A percentile compares a stretch with the other conserved stretches of the same genome.
Evolutionary conservation across 768 basidiomycete genomes (phyloP).

Genomic region (Agaricus sinodeliciosus): DNA sequence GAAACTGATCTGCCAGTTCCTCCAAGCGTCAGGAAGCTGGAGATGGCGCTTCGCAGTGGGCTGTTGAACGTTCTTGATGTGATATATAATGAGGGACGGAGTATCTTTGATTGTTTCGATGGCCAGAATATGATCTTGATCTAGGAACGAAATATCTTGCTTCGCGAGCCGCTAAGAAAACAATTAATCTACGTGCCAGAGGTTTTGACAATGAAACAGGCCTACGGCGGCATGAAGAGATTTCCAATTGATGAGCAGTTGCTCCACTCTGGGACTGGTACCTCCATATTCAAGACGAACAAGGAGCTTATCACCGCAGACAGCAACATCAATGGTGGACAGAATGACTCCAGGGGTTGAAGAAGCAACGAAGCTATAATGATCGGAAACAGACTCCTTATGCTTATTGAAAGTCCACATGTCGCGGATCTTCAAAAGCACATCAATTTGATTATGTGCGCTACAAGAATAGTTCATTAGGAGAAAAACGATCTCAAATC

Average conservation of each 20-base stretch:
- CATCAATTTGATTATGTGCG: slow-evolving; percentile 32
- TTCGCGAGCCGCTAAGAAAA: slow-evolving; percentile 41
- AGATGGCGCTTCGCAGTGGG: slow-evolving; percentile 42
- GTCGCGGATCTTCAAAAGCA: slow-evolving; percentile 48
- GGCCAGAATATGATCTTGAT: slow-evolving; percentile 37
- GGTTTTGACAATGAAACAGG: slow-evolving; percentile 2
- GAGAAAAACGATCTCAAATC: background rate
- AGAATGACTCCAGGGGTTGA: slow-evolving; percentile 25
- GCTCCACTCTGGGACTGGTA: slow-evolving; percentile 30
- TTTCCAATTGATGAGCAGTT: slow-evolving; percentile 45
- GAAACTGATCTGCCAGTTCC: slow-evolving; percentile 37
- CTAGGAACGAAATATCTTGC: slow-evolving; percentile 39
- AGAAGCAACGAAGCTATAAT: slow-evolving; percentile 9
- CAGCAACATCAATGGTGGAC: slow-evolving; percentile 27
- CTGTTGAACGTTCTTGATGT: slow-evolving; percentile 35
- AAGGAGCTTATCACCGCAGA: slow-evolving; percentile 38
- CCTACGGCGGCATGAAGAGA: slow-evolving; percentile 40
- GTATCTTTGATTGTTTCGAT: slow-evolving; percentile 28
- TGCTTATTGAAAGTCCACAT: slow-evolving; percentile 53
- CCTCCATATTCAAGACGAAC: slow-evolving; percentile 32
- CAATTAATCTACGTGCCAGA: slow-evolving; percentile 3
- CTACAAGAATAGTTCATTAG: slow-evolving; percentile 19
- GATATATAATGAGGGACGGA: slow-evolving; percentile 38
- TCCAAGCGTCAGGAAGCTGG: slow-evolving; percentile 52
- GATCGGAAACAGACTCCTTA: slow-evolving; percentile 10